These are phyloP conservation scores for Carex pumila DNA, from an alignment of 176 grass and related monocot species.

Conservation along the genomic window DNA sequence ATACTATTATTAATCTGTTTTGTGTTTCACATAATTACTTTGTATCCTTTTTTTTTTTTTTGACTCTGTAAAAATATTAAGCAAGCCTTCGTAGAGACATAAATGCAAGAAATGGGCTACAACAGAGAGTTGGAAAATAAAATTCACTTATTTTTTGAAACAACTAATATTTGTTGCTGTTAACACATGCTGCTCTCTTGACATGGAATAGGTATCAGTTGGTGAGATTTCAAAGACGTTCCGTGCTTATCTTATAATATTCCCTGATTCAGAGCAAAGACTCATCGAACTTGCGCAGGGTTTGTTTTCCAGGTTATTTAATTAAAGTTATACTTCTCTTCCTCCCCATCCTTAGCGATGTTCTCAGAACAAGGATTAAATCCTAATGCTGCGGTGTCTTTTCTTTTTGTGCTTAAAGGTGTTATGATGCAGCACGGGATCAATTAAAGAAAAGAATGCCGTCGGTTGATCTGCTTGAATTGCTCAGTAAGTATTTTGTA, in stretches of 20 bases:
- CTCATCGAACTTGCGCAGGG: slow-evolving; percentile 92
- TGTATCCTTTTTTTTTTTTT: background rate
- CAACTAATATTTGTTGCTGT: background rate
- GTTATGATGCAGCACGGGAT: slow-evolving; percentile 64
- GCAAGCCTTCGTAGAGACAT: background rate
- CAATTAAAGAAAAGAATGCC: slow-evolving; percentile 62
- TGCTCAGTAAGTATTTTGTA: slow-evolving; percentile 67
- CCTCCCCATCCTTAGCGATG: background rate
- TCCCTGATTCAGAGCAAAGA: slow-evolving; percentile 83
- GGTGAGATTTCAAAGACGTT: slow-evolving; percentile 88
- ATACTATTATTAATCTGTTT: slow-evolving; percentile 6
- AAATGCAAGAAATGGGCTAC: background rate
- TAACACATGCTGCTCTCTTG: background rate
- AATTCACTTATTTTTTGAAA: background rate
- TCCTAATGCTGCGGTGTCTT: background rate
- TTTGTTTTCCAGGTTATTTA: slow-evolving; percentile 85
- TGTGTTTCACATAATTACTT: background rate
- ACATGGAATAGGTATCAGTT: slow-evolving; percentile 56
- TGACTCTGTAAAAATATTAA: background rate
- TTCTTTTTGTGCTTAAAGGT: slow-evolving; percentile 48
- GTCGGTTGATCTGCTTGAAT: slow-evolving; percentile 68
- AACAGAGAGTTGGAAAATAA: background rate
- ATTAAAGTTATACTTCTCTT: slow-evolving; percentile 23
- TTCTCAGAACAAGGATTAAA: background rate
- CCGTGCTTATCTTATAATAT: slow-evolving; percentile 94